These are phyloP conservation scores for Gryganskiella cystojenkinii DNA, from an alignment of 192 early-diverging fungal species.

Conservation along the genomic window DNA sequence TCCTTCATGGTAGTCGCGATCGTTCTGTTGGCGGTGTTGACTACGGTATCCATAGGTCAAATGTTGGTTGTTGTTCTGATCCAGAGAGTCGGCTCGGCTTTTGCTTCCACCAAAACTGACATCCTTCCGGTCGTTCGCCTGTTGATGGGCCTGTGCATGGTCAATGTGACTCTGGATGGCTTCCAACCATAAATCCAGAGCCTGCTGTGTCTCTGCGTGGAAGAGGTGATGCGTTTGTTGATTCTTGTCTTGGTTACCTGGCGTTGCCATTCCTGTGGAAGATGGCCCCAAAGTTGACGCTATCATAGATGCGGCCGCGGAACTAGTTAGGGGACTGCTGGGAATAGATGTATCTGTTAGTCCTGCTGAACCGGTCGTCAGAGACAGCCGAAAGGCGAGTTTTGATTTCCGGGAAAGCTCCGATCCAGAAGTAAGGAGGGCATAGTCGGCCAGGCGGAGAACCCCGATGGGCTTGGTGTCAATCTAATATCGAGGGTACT, in stretches of 20 bases:
- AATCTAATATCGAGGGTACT: too few species aligned
- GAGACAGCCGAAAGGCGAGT: constrained; percentile 18
- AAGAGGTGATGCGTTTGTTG: constrained; percentile 34
- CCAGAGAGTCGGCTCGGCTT: not conserved
- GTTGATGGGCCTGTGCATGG: constrained; percentile 4
- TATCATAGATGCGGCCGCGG: too few species aligned
- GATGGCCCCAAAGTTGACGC: too few species aligned
- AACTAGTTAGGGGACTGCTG: too few species aligned
- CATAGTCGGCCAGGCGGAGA: constrained; percentile 27
- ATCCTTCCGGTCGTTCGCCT: not conserved
- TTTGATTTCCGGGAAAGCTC: constrained; percentile 28
- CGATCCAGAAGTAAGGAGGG: constrained; percentile 10
- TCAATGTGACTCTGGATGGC: constrained; percentile 20
- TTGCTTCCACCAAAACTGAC: too few species aligned
- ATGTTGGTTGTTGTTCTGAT: too few species aligned
- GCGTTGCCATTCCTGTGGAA: too few species aligned
- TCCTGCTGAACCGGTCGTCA: not conserved
- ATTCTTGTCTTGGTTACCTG: not conserved
- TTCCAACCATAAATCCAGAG: constrained; percentile 28
- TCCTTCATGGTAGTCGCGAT: not conserved
- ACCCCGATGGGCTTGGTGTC: constrained; percentile 37
- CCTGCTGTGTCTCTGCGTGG: constrained; percentile 12
- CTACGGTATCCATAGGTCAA: not conserved
- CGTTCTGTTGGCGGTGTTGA: not conserved
- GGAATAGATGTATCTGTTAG: constrained; percentile 7